Base-by-base conservation (phyloP, 2,329 filamentous ascomycete genomes). In the Hypoxylon sp. region DNA sequence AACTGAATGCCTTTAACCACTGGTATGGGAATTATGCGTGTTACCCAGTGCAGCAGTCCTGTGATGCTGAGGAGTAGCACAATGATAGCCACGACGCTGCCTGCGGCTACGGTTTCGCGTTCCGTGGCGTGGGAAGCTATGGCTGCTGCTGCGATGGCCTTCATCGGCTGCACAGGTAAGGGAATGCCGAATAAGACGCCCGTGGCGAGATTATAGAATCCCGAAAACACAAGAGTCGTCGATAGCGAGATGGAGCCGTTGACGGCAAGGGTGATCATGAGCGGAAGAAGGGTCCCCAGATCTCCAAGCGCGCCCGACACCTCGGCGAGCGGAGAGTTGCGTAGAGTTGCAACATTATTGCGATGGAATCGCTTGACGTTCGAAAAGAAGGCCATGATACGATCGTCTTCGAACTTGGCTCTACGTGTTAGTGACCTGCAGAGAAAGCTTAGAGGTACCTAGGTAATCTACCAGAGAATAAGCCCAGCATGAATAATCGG, bases 1-100 rank as follows among this genome's bases (percentile, higher is more conserved):
- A 97, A 88, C 79, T 98, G 96, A 70, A 98, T 97, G 28, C 95
- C 95, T 76, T 97, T 97, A 55, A 98, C 90, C 0, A 98, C 91
- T 0, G 94, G 92, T 12, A 94, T 87, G 0, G 95, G 95, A 7
- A 96, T 91, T 12, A 89, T 83, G n/a, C 83, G 80, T 7, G 91
- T 89, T 53, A 93, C 89, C 84, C 89, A 91, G 61, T 84, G 84
- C 30, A 97, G 82, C n/a, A 96, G 79, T 0, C 95, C 93, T 0
- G 93, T 96, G 3, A 89, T 75, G 73, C 91, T 94, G 76, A 97
- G 88, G 0, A 96, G 5, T 7, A 95, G 84, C 7, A 97, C 90
- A 20, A 90, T 85, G 5, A 81, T 81, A 1, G 89, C 89, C 32
- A 97, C 93, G 61, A 93, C 91, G 36, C 95, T 86, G 1, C 95